Base-by-base conservation (phyloP, 371 early-diverging fungal species). In the Mucor plumbeus region DNA sequence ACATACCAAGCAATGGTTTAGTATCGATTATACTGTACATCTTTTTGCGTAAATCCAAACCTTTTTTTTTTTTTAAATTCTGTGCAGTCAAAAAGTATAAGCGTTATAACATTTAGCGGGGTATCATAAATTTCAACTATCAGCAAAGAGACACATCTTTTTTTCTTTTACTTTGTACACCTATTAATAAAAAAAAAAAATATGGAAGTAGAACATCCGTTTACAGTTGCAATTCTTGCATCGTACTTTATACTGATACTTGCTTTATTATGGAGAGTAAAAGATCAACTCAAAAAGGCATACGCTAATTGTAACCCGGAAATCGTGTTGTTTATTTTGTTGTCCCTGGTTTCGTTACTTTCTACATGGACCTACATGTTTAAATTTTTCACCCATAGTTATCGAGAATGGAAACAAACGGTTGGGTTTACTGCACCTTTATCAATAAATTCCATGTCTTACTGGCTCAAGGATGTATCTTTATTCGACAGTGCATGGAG, bases 331-430 rank as follows among this genome's bases (percentile, higher is more conserved):
- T 73, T 81, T 35, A 9, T 71, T 15, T 35, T 55, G 1, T 56
- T 78, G 3, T 62, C 79, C 2, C 4, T 59, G 0, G 17, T 72
- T 8, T 67, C 80, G 7, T 64, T 80, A 5, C 14, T 61, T 0
- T 50, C 68, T 0, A 82, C 80, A 34, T 82, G 83, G 83, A 75
- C 69, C 11, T 82, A 73, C 57, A 76, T 82, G 79, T 63, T 78
- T 26, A 67, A 67, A 19, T 82, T 75, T 43, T 76, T 82, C 38
- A 15, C 33, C 4, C 61, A 71, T 34, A 78, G 77, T 63, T 82
- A 78, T 43, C 35, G 53, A 5, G 48, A 70, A 60, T 78, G 75
- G 74, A 65, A 33, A 26, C 15, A 15, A 14, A 7, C 26, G 1
- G 38, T 58, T 19, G 56, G 2, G 26, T 50, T 15, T 21, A 44